Evolutionary conservation across 768 basidiomycete species (phyloP).

Genomic region (Leucocoprinus birnbaumii): DNA sequence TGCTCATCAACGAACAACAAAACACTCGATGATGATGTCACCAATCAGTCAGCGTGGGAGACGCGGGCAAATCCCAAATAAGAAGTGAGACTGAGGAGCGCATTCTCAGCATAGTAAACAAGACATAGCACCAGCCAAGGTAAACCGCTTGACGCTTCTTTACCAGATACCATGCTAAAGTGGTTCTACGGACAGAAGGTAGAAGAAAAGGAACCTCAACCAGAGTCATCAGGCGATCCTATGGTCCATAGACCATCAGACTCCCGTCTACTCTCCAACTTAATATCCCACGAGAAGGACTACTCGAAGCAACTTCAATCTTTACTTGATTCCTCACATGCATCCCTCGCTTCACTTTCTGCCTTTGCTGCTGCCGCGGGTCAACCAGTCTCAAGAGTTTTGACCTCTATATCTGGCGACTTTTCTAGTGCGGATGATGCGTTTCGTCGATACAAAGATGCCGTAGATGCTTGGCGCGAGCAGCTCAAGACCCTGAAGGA

Average conservation of each 20-base stretch:
- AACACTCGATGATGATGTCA: background rate
- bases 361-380: constrained; percentile 73
- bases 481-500: constrained; percentile 56
- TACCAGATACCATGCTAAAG: background rate
- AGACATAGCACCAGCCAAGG: background rate
- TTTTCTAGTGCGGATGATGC: constrained; percentile 70
- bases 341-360: constrained; percentile 61
- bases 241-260: constrained; percentile 79
- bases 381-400: constrained; percentile 50
- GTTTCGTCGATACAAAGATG: constrained; percentile 53
- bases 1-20: no score
- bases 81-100: background rate
- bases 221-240: constrained; percentile 7
- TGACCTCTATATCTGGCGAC: constrained; percentile 54
- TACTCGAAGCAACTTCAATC: constrained; percentile 58
- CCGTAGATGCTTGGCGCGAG: constrained; percentile 65
- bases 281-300: constrained; percentile 69
- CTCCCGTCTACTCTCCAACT: constrained; percentile 66
- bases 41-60: constrained; percentile 4
- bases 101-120: background rate
- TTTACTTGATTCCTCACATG: constrained; percentile 56
- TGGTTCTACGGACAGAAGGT: background rate
- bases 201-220: no score
- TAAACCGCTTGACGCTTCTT: background rate
- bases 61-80: constrained; percentile 1